phyloP scores from a whole-genome alignment of 2,329 filamentous ascomycete genomes.

The Stemphylium lycopersici region DNA sequence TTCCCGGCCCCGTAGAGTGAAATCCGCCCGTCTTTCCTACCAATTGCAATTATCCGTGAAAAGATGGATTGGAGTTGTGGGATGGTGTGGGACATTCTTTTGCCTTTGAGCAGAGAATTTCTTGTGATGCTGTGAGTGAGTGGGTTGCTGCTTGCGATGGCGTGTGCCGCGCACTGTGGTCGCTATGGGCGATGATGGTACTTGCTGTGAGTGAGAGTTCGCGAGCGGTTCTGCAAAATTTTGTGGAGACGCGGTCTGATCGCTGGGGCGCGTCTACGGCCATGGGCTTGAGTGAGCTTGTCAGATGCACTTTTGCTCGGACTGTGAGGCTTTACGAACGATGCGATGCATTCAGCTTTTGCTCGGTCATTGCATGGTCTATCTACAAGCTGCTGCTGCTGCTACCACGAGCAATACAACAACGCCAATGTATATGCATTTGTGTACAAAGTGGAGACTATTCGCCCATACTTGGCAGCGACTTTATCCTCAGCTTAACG shows the following conservation, averaged over 20 bases:
- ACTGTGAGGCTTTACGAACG: no score
- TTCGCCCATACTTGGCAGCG: constrained; percentile 1
- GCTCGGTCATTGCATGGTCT: no score
- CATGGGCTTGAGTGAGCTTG: no score
- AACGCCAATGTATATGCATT: not conserved
- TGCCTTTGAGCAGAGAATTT: not conserved
- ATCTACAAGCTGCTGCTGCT: no score
- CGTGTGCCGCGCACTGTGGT: no score
- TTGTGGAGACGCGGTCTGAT: not conserved
- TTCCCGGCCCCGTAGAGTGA: constrained; percentile 52
- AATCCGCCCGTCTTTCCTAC: constrained; percentile 48
- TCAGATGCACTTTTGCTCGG: no score
- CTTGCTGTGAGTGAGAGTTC: no score
- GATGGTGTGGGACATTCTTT: constrained; percentile 48
- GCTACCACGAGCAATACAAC: no score
- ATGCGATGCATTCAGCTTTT: not conserved
- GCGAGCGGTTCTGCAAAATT: not conserved
- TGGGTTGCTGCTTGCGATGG: no score
- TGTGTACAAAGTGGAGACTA: constrained; percentile 15
- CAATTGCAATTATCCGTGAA: constrained; percentile 49
- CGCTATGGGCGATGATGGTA: no score
- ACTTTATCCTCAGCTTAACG: not conserved
- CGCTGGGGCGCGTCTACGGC: not conserved
- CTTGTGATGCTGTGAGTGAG: not conserved
- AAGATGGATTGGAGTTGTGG: constrained; percentile 52